These are phyloP conservation scores for Fusarium albosuccineum DNA, from an alignment of 2,329 filamentous ascomycete species.

Conservation along the genomic window DNA sequence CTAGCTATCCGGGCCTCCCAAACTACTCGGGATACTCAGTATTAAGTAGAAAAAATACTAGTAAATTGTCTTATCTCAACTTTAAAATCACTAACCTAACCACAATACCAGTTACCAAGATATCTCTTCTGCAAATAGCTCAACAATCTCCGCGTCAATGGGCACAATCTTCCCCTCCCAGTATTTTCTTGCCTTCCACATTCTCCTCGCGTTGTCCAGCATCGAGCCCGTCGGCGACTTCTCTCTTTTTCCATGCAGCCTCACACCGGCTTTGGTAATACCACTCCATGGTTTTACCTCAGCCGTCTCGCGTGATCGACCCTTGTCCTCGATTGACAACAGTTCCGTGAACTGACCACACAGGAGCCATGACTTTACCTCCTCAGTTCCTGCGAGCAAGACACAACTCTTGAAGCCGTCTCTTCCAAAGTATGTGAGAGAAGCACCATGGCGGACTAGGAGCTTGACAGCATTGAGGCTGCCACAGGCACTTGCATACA, in stretches of 20 bases:
- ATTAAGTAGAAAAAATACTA: too few relatives aligned
- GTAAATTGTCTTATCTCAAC: too few relatives aligned
- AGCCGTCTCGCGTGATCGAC: neutral
- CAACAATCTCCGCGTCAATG: neutral
- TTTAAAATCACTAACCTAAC: too few relatives aligned
- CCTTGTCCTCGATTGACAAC: neutral
- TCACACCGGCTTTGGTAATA: fast-evolving
- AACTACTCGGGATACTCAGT: too few relatives aligned
- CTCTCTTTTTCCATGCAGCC: neutral
- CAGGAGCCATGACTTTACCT: neutral
- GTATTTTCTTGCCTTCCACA: neutral
- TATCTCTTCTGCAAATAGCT: neutral
- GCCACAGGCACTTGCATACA: conserved; percentile 25
- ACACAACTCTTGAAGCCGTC: neutral
- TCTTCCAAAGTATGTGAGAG: neutral
- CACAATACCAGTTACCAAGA: neutral
- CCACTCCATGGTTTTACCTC: neutral
- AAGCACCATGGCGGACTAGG: conserved; percentile 3
- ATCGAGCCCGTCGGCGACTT: neutral
- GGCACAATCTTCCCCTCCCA: conserved; percentile 2
- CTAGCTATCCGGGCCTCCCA: too few relatives aligned
- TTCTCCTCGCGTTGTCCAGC: conserved; percentile 7
- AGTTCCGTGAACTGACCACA: neutral
- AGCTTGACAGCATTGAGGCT: conserved; percentile 7
- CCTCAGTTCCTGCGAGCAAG: neutral